phyloP scores from a whole-genome alignment of 768 basidiomycete genomes.

The Strobilomyces echinocephalus region DNA sequence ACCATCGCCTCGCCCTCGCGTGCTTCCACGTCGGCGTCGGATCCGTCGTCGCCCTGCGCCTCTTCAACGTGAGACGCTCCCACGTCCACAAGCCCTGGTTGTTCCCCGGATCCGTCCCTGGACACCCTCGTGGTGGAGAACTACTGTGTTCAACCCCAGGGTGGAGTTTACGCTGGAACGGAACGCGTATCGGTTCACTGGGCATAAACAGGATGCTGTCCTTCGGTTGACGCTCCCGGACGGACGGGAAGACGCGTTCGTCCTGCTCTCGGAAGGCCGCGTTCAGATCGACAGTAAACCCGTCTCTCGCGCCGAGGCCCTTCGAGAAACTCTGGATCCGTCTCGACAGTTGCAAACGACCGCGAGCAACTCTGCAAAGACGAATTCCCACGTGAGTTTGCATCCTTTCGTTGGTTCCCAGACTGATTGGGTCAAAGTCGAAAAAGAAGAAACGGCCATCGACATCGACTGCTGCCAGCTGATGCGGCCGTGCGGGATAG shows the following conservation, averaged over 20 bases:
- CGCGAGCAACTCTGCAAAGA: conserved; percentile 1
- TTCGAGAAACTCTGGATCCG: conserved; percentile 21
- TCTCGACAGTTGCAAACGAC: conserved; percentile 4
- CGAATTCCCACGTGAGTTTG: conserved; percentile 16
- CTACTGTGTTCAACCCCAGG: conserved; percentile 16
- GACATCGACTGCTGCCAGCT: background rate
- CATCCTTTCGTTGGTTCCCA: background rate
- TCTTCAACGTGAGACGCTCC: conserved; percentile 25
- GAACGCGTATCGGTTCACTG: conserved; percentile 19
- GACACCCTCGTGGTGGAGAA: conserved; percentile 26
- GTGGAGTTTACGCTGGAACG: conserved; percentile 24
- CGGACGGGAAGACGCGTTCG: conserved; percentile 18
- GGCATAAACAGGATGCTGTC: conserved; percentile 16
- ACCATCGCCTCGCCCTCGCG: conserved; percentile 27
- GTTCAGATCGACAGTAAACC: conserved; percentile 24
- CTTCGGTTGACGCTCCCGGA: conserved; percentile 15
- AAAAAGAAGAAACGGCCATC: conserved; percentile 17
- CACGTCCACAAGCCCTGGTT: conserved; percentile 31
- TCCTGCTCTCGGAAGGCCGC: conserved; percentile 13
- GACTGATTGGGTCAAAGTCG: conserved; percentile 9
- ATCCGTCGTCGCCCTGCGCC: conserved; percentile 24
- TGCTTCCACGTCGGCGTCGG: conserved; percentile 27
- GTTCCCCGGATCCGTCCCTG: conserved; percentile 22
- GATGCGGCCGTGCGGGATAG: conserved; percentile 5
- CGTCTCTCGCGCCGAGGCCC: conserved; percentile 17